These are phyloP conservation scores for Nicotiana obtusifolia DNA, from an alignment of 257 asterid species.

Conservation along the genomic window DNA sequence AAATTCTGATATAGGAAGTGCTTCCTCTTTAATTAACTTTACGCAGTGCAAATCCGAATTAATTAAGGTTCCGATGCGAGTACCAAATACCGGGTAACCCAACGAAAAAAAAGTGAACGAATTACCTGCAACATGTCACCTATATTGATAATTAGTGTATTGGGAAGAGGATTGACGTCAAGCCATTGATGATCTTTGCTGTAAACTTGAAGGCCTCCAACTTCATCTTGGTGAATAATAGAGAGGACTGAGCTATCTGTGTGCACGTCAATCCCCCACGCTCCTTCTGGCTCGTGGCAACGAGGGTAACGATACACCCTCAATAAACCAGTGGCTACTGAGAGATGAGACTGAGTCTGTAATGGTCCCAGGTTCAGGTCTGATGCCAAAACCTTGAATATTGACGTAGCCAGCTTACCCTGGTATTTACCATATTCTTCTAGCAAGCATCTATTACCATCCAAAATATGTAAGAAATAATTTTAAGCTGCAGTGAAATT, in stretches of 20 bases:
- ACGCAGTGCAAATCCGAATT: too few species aligned
- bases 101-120: background rate
- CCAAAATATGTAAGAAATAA: background rate
- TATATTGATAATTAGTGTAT: slow-evolving; percentile 61
- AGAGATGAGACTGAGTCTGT: slow-evolving; percentile 37
- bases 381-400: slow-evolving; percentile 42
- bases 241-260: slow-evolving; percentile 81
- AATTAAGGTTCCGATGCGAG: too few species aligned
- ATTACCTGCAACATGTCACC: slow-evolving; percentile 89
- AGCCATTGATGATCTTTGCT: slow-evolving; percentile 45
- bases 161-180: slow-evolving; percentile 46
- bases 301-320: slow-evolving; percentile 81
- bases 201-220: slow-evolving; percentile 76
- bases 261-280: slow-evolving; percentile 66
- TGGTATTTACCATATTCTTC: slow-evolving; percentile 70
- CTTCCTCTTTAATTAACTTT: too few species aligned
- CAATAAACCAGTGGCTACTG: slow-evolving; percentile 45
- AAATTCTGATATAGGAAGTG: too few species aligned
- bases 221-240: slow-evolving; percentile 70
- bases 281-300: slow-evolving; percentile 33
- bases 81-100: too few species aligned
- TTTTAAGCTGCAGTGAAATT: too few species aligned
- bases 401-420: slow-evolving; percentile 39
- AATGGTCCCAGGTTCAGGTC: slow-evolving; percentile 36
- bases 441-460: slow-evolving; percentile 32